These are phyloP conservation scores for Coemansia sp. DNA, from an alignment of 192 early-diverging fungal species.

Conservation along the genomic window DNA sequence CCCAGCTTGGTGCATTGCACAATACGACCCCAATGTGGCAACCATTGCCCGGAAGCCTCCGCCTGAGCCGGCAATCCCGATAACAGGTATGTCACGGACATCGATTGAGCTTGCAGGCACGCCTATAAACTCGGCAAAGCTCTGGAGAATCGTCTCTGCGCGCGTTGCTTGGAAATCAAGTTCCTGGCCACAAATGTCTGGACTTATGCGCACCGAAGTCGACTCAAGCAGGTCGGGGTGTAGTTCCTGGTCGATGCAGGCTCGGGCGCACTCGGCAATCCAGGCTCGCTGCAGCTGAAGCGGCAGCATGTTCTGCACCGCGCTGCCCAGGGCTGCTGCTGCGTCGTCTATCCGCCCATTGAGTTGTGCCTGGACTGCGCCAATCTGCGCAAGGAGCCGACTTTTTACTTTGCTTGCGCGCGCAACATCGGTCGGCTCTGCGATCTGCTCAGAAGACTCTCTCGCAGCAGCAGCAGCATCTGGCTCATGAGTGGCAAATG, in stretches of 20 bases:
- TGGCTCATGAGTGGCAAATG: not conserved
- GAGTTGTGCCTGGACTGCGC: constrained; percentile 18
- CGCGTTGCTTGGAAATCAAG: constrained; percentile 23
- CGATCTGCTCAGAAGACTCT: not conserved
- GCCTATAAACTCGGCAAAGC: constrained; percentile 77
- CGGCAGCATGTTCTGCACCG: constrained; percentile 35
- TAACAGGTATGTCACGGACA: constrained; percentile 65
- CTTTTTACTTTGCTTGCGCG: constrained; percentile 11
- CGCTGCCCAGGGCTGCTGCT: constrained; percentile 13
- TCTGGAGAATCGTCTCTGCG: constrained; percentile 49
- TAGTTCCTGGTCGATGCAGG: constrained; percentile 23
- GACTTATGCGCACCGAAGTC: constrained; percentile 28
- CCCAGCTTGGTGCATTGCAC: constrained; percentile 64
- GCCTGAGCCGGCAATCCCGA: constrained; percentile 74
- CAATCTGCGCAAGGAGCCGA: constrained; percentile 23
- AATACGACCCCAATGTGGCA: constrained; percentile 65
- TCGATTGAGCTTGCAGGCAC: constrained; percentile 63
- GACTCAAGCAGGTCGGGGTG: constrained; percentile 36
- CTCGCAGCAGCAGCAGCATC: not conserved
- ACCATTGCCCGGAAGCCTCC: constrained; percentile 86
- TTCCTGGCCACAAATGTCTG: constrained; percentile 30
- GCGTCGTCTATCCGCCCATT: constrained; percentile 23
- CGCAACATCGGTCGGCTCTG: not conserved
- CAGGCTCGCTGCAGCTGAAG: constrained; percentile 38
- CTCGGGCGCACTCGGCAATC: constrained; percentile 33